These are phyloP conservation scores for Lumnitzera littorea DNA, from an alignment of 345 rosid species.

Conservation along the genomic window DNA sequence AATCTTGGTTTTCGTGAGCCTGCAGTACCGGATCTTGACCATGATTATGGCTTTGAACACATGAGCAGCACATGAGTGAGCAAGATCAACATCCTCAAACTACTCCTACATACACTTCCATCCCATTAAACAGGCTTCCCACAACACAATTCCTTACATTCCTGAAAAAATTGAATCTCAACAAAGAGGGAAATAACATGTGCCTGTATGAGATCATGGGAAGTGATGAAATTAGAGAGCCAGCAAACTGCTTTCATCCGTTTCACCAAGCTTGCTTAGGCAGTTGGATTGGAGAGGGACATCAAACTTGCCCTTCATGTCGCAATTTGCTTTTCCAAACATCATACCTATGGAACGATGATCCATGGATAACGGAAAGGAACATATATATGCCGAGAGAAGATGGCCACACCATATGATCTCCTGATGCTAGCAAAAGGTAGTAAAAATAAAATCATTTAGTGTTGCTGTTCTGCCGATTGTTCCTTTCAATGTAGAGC, in stretches of 20 bases:
- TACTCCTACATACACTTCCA: too few species aligned
- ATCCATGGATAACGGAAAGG: background rate
- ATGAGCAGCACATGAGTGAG: background rate
- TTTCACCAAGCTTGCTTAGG: constrained; percentile 38
- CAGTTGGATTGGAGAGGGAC: constrained; percentile 30
- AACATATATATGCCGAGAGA: too few species aligned
- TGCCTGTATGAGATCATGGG: constrained; percentile 33
- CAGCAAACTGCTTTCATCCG: constrained; percentile 26
- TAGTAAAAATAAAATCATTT: too few species aligned
- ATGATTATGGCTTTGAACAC: background rate
- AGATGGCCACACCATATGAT: too few species aligned
- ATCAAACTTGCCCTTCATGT: constrained; percentile 36
- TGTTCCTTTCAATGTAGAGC: too few species aligned
- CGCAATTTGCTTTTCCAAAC: constrained; percentile 16
- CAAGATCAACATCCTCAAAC: too few species aligned
- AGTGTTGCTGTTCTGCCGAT: too few species aligned
- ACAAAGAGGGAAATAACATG: background rate
- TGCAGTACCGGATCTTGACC: background rate
- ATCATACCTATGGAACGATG: too few species aligned
- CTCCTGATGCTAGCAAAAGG: too few species aligned
- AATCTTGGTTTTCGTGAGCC: background rate
- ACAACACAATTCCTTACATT: background rate
- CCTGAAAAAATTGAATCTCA: background rate
- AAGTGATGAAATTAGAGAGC: constrained; percentile 26
- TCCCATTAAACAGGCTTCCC: too few species aligned